phyloP scores from a whole-genome alignment of 2,329 filamentous ascomycete species.

The Sporothrix luriei region DNA sequence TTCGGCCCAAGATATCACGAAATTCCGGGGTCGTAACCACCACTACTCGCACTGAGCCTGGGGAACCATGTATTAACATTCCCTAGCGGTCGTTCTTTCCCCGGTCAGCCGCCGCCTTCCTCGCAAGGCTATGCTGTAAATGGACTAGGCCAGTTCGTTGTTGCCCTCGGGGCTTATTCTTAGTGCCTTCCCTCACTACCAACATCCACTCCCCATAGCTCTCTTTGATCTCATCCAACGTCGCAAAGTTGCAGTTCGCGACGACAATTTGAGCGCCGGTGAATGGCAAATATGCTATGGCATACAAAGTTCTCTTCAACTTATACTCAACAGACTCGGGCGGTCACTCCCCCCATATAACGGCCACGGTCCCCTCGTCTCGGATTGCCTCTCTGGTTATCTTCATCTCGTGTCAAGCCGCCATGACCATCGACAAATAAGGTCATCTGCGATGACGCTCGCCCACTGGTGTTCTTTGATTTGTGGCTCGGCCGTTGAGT shows the following conservation, averaged over 20 bases:
- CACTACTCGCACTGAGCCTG: background rate
- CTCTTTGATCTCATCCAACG: background rate
- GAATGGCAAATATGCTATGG: background rate
- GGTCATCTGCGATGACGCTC: too few species aligned
- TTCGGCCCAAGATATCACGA: background rate
- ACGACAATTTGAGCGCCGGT: background rate
- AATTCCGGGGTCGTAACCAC: background rate
- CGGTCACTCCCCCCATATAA: background rate
- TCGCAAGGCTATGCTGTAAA: constrained; percentile 7
- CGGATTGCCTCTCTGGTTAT: background rate
- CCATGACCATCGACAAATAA: background rate
- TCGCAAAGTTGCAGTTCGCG: background rate
- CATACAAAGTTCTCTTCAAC: background rate
- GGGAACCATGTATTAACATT: background rate
- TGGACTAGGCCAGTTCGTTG: background rate
- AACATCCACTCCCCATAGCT: background rate
- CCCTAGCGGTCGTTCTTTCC: background rate
- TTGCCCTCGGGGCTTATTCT: background rate
- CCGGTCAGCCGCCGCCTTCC: too few species aligned
- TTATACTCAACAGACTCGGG: background rate
- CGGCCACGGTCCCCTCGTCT: background rate
- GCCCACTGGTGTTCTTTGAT: background rate
- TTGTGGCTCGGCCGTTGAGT: background rate
- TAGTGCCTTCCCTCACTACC: background rate
- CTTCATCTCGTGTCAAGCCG: background rate